Percentiles rank a stretch among this genome's conserved stretches.
These are phyloP conservation scores for Aspergillus cavernicola DNA, from an alignment of 495 filamentous ascomycete species.

Conservation along the genomic window DNA sequence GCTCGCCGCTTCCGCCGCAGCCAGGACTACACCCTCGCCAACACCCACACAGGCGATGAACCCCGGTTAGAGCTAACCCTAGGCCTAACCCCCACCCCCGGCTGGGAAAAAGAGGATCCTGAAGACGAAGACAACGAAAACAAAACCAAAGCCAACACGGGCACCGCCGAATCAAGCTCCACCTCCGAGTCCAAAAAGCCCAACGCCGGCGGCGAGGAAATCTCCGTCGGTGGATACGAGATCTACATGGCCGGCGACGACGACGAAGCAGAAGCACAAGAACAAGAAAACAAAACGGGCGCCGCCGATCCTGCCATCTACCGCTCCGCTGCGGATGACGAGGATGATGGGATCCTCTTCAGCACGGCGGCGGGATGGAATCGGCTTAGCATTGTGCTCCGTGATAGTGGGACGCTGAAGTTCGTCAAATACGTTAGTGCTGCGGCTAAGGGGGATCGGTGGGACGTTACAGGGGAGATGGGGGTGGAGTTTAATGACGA, in stretches of 20 bases:
- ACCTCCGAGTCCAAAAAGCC: constrained; percentile 14
- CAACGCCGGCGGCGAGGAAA: constrained; percentile 45
- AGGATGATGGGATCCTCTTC: constrained; percentile 90
- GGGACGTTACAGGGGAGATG: constrained; percentile 76
- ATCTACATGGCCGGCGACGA: constrained; percentile 91
- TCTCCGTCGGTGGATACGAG: constrained; percentile 75
- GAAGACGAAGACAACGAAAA: constrained; percentile 51
- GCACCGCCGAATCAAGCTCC: not conserved
- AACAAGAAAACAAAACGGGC: not conserved
- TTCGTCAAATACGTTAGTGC: constrained; percentile 96
- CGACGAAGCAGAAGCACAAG: no score
- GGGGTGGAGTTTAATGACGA: constrained; percentile 43
- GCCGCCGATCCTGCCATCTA: constrained; percentile 68
- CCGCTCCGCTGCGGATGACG: constrained; percentile 63
- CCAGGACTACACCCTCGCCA: constrained; percentile 89
- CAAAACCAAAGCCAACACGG: constrained; percentile 21
- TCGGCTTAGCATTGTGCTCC: constrained; percentile 78
- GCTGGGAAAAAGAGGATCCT: constrained; percentile 73
- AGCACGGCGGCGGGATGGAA: constrained; percentile 88
- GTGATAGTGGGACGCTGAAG: constrained; percentile 79
- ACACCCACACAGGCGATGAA: constrained; percentile 68
- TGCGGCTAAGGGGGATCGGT: constrained; percentile 80
- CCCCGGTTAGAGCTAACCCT: constrained; percentile 85
- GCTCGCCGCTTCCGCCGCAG: constrained; percentile 83
- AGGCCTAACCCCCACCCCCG: constrained; percentile 71